phyloP scores from a whole-genome alignment of 2,329 filamentous ascomycete species.

The Pseudohalonectria lignicola region DNA sequence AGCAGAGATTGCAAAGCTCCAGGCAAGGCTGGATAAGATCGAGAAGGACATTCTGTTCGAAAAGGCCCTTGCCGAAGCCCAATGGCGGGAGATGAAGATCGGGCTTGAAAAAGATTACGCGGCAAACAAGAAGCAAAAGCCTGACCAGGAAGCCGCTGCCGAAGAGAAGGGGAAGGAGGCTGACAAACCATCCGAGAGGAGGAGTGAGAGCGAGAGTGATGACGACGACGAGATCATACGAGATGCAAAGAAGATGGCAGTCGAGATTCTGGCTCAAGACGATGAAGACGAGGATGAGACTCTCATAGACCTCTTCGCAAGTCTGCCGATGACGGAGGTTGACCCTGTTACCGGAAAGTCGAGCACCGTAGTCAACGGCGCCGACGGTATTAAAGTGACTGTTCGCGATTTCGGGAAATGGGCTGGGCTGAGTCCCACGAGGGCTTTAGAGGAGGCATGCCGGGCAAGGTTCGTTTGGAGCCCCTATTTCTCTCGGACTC shows the following conservation, averaged over 20 bases:
- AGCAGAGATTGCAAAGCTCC: conserved; percentile 47
- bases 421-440: conserved; percentile 63
- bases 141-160: conserved; percentile 19
- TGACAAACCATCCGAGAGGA: conserved; percentile 2
- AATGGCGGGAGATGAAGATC: conserved; percentile 51
- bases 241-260: conserved; percentile 47
- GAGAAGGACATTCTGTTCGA: conserved; percentile 72
- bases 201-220: conserved; percentile 10
- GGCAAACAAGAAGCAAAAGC: conserved; percentile 28
- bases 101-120: conserved; percentile 52
- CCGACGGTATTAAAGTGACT: conserved; percentile 42
- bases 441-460: conserved; percentile 79
- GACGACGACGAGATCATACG: conserved; percentile 36
- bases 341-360: conserved; percentile 48
- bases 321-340: conserved; percentile 48
- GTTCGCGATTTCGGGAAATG: conserved; percentile 80
- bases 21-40: conserved; percentile 65
- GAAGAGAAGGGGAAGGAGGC: conserved; percentile 10
- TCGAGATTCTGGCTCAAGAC: conserved; percentile 44
- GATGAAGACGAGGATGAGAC: conserved; percentile 42
- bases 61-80: conserved; percentile 48
- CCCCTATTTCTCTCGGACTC: conserved; percentile 1
- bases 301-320: conserved; percentile 46
- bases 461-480: conserved; percentile 53
- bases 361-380: conserved; percentile 40